Evolutionary conservation across 2,329 filamentous ascomycete genomes (phyloP), one percentile per base, ranked within the genome.

Genomic region (Pseudocercospora pini-densiflorae): DNA sequence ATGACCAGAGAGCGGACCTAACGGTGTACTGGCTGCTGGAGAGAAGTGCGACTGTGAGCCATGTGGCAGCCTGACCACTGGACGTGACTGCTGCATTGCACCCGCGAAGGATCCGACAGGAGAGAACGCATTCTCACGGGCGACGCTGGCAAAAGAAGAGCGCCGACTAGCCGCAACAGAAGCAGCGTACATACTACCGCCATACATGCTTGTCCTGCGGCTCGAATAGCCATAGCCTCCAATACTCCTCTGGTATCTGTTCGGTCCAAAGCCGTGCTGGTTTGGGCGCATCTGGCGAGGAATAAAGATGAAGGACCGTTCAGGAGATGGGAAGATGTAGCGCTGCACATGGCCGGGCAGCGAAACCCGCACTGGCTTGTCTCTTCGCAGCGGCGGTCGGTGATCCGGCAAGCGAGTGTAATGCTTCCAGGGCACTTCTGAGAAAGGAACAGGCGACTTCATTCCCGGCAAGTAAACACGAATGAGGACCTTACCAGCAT

Each of bases 231-330:
- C 80, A 63, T 81, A 82, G 0, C 91, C 86, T 16, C 88, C 88
- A 65, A 92, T 91, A 65, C 90, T 87, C 43, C 92, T 89, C 75
- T 92, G 90, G 67, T 90, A 91, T 63, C 91, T 86, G 61, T 86
- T 86, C 63, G 87, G 84, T 51, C 84, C 85, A 71, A 90, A 88
- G 31, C 89, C 88, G 81, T 97, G 92, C 78, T 97, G 93, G 77
- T 97, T 97, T 14, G 95, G 95, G 72, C 95, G 89, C 82, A 97
- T 87, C 10, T 94, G 94, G 71, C 95, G 88, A 12, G 95, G 95
- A 67, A 99, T 99, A 81, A 99, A 99, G 74, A 97, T 97, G 79
- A 99, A 99, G 0, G 95, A 98, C 70, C 95, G 86, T 74, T 97
- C 94, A 55, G 88, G 85, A 1, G 93, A 91, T 5, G 95, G 95